Base-by-base conservation (phyloP, 2,329 filamentous ascomycete genomes). In the Plenodomus lindquistii region DNA sequence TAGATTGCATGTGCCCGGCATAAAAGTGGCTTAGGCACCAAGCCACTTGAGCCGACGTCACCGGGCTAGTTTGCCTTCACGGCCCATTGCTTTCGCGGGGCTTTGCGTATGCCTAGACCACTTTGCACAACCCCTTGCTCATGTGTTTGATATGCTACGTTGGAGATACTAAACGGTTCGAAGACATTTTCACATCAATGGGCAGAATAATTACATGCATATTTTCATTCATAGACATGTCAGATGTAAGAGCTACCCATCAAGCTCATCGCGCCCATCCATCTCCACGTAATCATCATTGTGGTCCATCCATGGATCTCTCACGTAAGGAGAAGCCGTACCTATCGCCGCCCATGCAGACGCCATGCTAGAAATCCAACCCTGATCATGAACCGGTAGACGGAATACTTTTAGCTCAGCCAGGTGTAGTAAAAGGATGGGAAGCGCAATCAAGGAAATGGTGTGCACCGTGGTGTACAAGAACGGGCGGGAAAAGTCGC, bases 351-450 rank as follows among this genome's bases (percentile, higher is more conserved):
- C 64, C 53, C 63, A 69, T 68, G 67, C 66, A 68, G 62, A 70
- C 68, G 67, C 68, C 68, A 66, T 70, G 65, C 66, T 69, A 60
- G 58, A 69, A 67, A 60, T 54, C 58, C 49, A 63, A 56, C 58
- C 66, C 63, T 45, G 62, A 51, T 55, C 55, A 57, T 63, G 54
- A 60, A 56, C 57, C 55, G 54, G 58, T 61, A 62, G 47, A 48
- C 52, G 53, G 60, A 53, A 59, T 65, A 57, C 57, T 63, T 60
- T 65, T 63, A 50, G 56, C 53, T 54, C 50, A 54, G 61, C 50
- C 59, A 52, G 54, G 50, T 31, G 27, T 55, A 55, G 53, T 54
- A 58, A 54, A n/a, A 58, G 51, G 48, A 57, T 52, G 46, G 46
- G 52, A 53, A 43, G 55, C 46, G 54, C 55, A 55, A 48, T 47